Evolutionary conservation across 305 asterid species (phyloP), one percentile per base, ranked within the genome.

Genomic region (Fraxinus latifolia): DNA sequence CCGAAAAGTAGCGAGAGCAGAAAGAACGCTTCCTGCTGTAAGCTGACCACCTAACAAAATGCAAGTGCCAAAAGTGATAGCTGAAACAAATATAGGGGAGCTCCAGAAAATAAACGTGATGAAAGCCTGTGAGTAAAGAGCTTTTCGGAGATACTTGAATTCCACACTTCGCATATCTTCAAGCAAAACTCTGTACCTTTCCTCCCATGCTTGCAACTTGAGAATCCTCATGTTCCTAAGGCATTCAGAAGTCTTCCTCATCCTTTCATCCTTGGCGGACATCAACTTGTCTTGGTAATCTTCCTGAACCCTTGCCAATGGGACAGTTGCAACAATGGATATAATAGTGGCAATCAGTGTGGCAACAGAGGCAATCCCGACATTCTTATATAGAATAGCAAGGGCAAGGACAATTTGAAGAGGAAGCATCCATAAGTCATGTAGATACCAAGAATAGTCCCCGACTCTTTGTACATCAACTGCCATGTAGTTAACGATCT

Each of bases 381-480:
- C 99, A 82, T 96, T 96, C 88, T 96, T 94, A 90, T 96, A 96
- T 74, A 96, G 85, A 87, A 96, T 94, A 21, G 93, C 97, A 73
- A 96, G 97, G 76, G 99, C 99, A 76, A 96, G 98, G 83, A 92
- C 82, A 79, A 96, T 96, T 86, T 96, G 99, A 74, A 96, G 90
- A 76, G 99, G 99, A 42, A 96, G 95, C 97, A 96, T 96, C 99
- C 99, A 96, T 85, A 96, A 83, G 78, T 96, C 99, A 62, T 96
- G 99, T 47, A 96, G 88, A 88, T 96, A 96, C 99, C 99, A 96
- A 21, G 99, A 93, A 85, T 92, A 96, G 85, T 96, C 99, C 53
- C 99, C 99, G 12, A 96, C 97, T 88, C 99, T 90, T 87, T 96
- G 99, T 76, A 96, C 99, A 89, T 96, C 99, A 83, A 96, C 99